Percentiles rank a stretch among this genome's conserved stretches.
phyloP scores from a whole-genome alignment of 768 basidiomycete species.

The Hemileccinum impolitum region DNA sequence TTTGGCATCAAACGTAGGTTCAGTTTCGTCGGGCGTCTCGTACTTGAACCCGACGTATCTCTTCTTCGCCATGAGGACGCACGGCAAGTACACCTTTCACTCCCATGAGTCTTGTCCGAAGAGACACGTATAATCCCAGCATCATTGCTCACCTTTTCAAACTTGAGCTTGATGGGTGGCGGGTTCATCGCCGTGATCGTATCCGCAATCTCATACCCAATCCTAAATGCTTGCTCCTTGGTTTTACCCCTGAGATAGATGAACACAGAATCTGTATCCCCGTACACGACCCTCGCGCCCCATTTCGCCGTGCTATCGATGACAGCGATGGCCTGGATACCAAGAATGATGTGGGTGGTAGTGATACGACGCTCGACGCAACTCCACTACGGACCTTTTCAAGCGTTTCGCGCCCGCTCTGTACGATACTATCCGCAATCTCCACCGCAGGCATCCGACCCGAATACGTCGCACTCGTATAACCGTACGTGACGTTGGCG shows the following conservation, averaged over 20 bases:
- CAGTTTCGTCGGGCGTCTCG: constrained; percentile 73
- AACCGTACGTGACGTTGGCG: constrained; percentile 93
- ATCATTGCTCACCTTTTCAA: constrained; percentile 73
- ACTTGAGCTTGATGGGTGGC: constrained; percentile 90
- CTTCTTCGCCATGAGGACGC: constrained; percentile 96
- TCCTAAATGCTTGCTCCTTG: constrained; percentile 89
- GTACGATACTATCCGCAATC: constrained; percentile 97
- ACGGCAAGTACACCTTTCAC: constrained; percentile 85
- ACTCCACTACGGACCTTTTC: constrained; percentile 63
- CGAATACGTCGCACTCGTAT: constrained; percentile 91
- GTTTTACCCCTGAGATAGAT: constrained; percentile 87
- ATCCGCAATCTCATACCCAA: constrained; percentile 91
- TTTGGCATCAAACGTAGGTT: constrained; percentile 90
- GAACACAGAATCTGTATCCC: constrained; percentile 96
- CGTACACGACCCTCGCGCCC: constrained; percentile 93
- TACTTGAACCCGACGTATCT: constrained; percentile 98
- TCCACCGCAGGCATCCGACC: constrained; percentile 98
- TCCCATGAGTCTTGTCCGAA: background rate
- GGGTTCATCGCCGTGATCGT: constrained; percentile 85
- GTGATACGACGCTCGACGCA: background rate
- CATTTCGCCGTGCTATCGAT: constrained; percentile 79
- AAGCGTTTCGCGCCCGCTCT: constrained; percentile 91
- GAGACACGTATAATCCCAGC: background rate
- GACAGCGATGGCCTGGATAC: constrained; percentile 67
- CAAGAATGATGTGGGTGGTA: background rate